Evolutionary conservation across 2,329 filamentous ascomycete species (phyloP).

Genomic region (Cytospora piceicola): DNA sequence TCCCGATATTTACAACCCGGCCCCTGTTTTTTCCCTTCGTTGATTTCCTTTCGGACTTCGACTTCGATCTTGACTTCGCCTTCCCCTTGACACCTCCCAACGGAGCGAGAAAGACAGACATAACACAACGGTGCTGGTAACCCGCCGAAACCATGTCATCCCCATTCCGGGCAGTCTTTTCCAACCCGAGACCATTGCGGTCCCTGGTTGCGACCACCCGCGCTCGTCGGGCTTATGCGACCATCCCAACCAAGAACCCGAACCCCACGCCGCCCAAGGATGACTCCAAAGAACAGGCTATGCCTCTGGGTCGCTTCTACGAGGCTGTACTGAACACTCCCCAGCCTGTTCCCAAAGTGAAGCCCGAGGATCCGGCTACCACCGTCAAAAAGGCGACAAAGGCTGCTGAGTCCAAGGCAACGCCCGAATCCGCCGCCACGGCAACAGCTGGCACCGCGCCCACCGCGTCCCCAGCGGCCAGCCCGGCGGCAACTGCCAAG

Average conservation of each 20-base stretch:
- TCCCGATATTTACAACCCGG: constrained; percentile 14
- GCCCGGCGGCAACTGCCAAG: constrained; percentile 30
- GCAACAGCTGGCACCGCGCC: constrained; percentile 24
- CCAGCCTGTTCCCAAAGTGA: constrained; percentile 45
- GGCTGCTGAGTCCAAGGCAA: constrained; percentile 32
- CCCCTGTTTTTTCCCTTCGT: constrained; percentile 16
- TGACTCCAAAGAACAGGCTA: constrained; percentile 44
- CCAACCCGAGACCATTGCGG: constrained; percentile 39
- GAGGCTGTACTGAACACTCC: constrained; percentile 57
- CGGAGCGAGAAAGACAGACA: neutral
- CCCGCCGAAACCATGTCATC: constrained; percentile 23
- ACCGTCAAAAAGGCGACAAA: constrained; percentile 37
- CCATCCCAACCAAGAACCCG: constrained; percentile 37
- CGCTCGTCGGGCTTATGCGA: constrained; percentile 37
- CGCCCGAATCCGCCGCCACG: constrained; percentile 24
- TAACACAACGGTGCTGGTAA: neutral
- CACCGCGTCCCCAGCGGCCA: constrained; percentile 27
- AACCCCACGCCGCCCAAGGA: constrained; percentile 36
- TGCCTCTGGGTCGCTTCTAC: constrained; percentile 63
- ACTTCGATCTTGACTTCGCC: constrained; percentile 5
- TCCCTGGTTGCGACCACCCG: constrained; percentile 21
- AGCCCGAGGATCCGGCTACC: constrained; percentile 50
- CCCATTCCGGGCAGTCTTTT: constrained; percentile 34
- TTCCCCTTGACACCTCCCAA: neutral
- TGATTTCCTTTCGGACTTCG: neutral